Conservation (phyloP, 2,329 filamentous ascomycete species). For the Didymella arachidicola region DNA sequence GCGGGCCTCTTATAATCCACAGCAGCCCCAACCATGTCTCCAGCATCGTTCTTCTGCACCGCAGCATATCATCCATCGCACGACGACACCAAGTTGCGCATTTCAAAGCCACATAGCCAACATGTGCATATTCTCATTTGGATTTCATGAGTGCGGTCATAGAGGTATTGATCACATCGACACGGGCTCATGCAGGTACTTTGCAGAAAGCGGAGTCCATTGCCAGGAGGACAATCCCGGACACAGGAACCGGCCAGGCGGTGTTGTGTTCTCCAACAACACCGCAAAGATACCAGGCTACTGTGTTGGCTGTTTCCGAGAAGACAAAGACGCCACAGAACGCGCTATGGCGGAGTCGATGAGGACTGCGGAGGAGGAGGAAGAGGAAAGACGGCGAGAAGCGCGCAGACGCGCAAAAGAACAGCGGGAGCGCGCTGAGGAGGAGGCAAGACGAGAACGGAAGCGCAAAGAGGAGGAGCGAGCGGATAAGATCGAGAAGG, state of each 20-base stretch:
- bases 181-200: slow-evolving; percentile 27
- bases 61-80: neutral
- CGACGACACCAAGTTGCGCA: neutral
- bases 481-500: slow-evolving; percentile 5
- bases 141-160: slow-evolving; percentile 32
- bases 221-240: slow-evolving; percentile 32
- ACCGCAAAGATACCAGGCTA: slow-evolving; percentile 5
- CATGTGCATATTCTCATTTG: slow-evolving; percentile 38
- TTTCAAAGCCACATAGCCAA: neutral
- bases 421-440: neutral
- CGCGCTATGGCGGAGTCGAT: slow-evolving; percentile 3
- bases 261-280: neutral
- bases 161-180: slow-evolving; percentile 30
- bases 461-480: slow-evolving; percentile 1
- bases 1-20: neutral
- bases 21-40: neutral
- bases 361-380: neutral
- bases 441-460: neutral
- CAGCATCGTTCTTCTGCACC: neutral
- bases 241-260: neutral
- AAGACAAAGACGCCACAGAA: neutral
- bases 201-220: slow-evolving; percentile 17
- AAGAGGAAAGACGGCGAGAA: neutral
- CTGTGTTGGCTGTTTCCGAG: slow-evolving; percentile 26
- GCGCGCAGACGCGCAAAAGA: neutral